These are phyloP conservation scores for Trichoderma atroviride DNA, from an alignment of 2,329 filamentous ascomycete genomes.

Conservation along the genomic window DNA sequence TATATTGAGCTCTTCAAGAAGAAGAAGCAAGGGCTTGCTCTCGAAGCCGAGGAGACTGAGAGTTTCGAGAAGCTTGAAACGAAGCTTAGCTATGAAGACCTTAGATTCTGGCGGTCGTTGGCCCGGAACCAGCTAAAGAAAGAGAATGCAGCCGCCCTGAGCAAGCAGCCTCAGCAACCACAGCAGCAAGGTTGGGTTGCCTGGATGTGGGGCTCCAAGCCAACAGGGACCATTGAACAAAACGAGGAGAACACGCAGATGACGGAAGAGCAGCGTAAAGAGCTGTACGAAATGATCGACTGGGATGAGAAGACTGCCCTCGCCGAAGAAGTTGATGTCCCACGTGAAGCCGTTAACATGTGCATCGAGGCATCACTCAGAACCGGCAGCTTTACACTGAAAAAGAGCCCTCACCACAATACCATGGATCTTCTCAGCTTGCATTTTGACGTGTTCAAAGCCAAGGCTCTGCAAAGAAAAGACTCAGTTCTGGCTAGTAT, in stretches of 20 bases:
- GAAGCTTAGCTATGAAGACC: slow-evolving; percentile 90
- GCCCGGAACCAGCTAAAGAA: slow-evolving; percentile 94
- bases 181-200: slow-evolving; percentile 84
- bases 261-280: slow-evolving; percentile 93
- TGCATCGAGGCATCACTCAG: slow-evolving; percentile 91
- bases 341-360: slow-evolving; percentile 88
- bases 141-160: slow-evolving; percentile 88
- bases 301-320: slow-evolving; percentile 96
- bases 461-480: slow-evolving; percentile 84
- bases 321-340: slow-evolving; percentile 83
- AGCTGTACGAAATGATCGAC: slow-evolving; percentile 95
- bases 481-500: slow-evolving; percentile 89
- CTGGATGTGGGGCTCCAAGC: slow-evolving; percentile 88
- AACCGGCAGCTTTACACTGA: slow-evolving; percentile 93
- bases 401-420: slow-evolving; percentile 65
- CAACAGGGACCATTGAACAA: slow-evolving; percentile 60
- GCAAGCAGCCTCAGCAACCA: slow-evolving; percentile 56
- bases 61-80: slow-evolving; percentile 77
- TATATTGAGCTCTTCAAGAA: slow-evolving; percentile 98
- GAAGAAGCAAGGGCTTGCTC: slow-evolving; percentile 73
- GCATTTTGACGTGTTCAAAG: slow-evolving; percentile 92
- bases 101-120: slow-evolving; percentile 95
- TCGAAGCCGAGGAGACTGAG: slow-evolving; percentile 69
- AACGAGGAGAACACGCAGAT: slow-evolving; percentile 77
- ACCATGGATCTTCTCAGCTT: slow-evolving; percentile 82